Conservation (phyloP, 305 asterid species). For the Nicotiana rustica region DNA sequence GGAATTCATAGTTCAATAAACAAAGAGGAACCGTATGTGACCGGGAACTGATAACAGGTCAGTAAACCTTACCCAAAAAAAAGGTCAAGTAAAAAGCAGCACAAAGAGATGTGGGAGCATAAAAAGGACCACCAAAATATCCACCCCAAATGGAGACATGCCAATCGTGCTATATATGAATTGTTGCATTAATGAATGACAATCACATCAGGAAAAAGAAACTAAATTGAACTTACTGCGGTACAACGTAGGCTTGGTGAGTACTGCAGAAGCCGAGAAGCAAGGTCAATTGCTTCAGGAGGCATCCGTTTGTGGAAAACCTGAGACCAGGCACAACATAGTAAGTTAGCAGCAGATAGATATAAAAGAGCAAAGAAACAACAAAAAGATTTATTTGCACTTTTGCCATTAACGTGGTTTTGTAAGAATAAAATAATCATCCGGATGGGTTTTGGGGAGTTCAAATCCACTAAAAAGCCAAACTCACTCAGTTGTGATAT, state of each 20-base stretch:
- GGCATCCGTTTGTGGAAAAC: constrained; percentile 97
- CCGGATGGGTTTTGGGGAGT: not conserved
- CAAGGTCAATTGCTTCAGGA: constrained; percentile 96
- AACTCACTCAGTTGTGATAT: not conserved
- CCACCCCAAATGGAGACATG: constrained; percentile 15
- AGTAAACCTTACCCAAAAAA: not conserved
- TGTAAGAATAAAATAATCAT: not conserved
- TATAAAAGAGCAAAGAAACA: not conserved
- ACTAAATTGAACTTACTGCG: constrained; percentile 67
- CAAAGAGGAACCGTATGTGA: not conserved
- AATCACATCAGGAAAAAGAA: constrained; percentile 23
- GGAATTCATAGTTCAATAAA: constrained; percentile 15
- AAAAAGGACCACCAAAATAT: not conserved
- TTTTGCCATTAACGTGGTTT: not conserved
- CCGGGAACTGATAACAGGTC: constrained; percentile 9
- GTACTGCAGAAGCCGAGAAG: constrained; percentile 94
- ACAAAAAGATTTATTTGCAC: not conserved
- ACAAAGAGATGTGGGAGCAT: not conserved
- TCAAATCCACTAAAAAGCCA: constrained; percentile 4
- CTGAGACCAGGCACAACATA: constrained; percentile 45
- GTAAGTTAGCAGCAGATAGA: not conserved
- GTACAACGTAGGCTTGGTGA: constrained; percentile 97
- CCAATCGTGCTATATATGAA: not conserved
- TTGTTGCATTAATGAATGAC: constrained; percentile 15
- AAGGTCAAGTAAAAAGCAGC: not conserved